phyloP scores from a whole-genome alignment of 805 yeast species.

The Deakozyma indianensis region DNA sequence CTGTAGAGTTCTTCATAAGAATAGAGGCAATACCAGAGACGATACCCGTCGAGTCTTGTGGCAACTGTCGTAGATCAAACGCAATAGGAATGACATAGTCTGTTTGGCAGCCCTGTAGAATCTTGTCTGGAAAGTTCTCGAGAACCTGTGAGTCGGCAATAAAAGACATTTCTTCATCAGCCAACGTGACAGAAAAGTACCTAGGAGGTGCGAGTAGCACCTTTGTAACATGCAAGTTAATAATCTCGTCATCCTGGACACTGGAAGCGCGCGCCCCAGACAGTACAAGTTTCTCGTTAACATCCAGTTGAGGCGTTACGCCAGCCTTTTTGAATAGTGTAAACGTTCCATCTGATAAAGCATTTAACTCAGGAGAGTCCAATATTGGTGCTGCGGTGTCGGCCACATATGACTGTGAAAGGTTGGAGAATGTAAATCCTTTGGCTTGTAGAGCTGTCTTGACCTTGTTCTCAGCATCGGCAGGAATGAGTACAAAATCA shows the following conservation, averaged over 20 bases:
- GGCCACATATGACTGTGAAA: slow-evolving; percentile 28
- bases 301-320: slow-evolving; percentile 32
- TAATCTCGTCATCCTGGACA: slow-evolving; percentile 22
- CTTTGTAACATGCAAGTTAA: slow-evolving; percentile 20
- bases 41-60: slow-evolving; percentile 48
- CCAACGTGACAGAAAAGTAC: slow-evolving; percentile 17
- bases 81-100: slow-evolving; percentile 44
- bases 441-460: slow-evolving; percentile 29
- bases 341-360: slow-evolving; percentile 2
- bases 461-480: slow-evolving; percentile 29
- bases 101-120: slow-evolving; percentile 40
- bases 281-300: slow-evolving; percentile 28
- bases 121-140: slow-evolving; percentile 30
- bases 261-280: slow-evolving; percentile 48
- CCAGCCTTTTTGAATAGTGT: slow-evolving; percentile 13
- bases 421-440: slow-evolving; percentile 30
- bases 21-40: slow-evolving; percentile 50
- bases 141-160: slow-evolving; percentile 13
- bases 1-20: slow-evolving; percentile 20
- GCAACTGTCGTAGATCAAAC: slow-evolving; percentile 38
- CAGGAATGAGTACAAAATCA: slow-evolving; percentile 49
- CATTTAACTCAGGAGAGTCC: background rate
- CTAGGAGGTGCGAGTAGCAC: slow-evolving; percentile 24
- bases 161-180: slow-evolving; percentile 20
- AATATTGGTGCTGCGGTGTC: slow-evolving; percentile 3